Evolutionary conservation across 2,329 filamentous ascomycete species (phyloP).

Genomic region (Colletotrichum liriopes): DNA sequence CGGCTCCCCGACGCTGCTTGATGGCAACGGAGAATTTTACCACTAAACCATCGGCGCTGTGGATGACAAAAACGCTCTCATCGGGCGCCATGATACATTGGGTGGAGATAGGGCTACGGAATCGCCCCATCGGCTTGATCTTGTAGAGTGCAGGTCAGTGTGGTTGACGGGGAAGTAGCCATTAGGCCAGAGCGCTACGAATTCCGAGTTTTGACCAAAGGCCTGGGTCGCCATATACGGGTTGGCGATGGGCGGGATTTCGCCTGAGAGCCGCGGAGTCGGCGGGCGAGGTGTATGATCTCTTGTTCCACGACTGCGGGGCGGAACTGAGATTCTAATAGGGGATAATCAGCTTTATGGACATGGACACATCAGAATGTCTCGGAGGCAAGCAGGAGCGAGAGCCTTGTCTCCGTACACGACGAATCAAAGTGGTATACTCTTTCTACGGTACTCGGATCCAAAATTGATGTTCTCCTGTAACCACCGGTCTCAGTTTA

Average conservation of each 20-base stretch:
- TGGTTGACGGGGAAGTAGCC: background rate
- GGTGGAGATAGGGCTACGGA: no score
- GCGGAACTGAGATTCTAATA: no score
- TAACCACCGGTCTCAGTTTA: constrained; percentile 4
- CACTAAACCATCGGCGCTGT: constrained; percentile 22
- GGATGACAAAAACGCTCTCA: no score
- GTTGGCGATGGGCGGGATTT: no score
- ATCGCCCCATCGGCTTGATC: fast-evolving
- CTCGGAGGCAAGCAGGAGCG: no score
- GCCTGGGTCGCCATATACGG: background rate
- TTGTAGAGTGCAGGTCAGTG: background rate
- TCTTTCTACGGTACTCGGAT: background rate
- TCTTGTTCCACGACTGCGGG: no score
- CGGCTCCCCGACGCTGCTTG: constrained; percentile 26
- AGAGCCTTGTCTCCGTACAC: no score
- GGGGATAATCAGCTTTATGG: no score
- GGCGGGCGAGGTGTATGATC: no score
- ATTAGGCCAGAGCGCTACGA: background rate
- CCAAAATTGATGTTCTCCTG: background rate
- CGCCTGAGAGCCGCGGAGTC: no score
- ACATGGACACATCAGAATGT: no score
- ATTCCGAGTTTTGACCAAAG: background rate
- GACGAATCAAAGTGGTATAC: background rate
- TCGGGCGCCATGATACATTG: no score
- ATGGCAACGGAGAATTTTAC: constrained; percentile 32